A percentile compares a stretch with the other conserved stretches of the same genome.
phyloP scores from a whole-genome alignment of 768 basidiomycete genomes.

The Rhodotorula babjevae region DNA sequence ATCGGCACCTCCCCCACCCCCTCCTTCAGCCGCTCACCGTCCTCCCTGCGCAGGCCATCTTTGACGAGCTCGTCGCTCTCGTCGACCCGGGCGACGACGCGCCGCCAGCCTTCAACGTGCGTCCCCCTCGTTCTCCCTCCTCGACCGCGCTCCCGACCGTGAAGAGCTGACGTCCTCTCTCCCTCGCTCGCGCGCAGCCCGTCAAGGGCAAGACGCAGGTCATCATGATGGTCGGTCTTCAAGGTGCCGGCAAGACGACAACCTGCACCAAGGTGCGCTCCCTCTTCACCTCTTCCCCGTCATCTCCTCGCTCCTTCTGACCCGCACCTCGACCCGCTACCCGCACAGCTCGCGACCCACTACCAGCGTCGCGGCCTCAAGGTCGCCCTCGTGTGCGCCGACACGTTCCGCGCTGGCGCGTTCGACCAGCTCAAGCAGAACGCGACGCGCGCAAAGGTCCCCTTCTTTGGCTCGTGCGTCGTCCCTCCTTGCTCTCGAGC shows the following conservation, averaged over 20 bases:
- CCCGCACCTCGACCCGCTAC: not conserved
- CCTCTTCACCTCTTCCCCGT: not conserved
- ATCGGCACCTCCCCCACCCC: not conserved
- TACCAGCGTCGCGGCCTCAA: constrained; percentile 96
- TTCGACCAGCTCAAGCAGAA: constrained; percentile 99
- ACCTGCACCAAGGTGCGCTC: constrained; percentile 77
- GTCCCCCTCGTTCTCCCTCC: constrained; percentile 44
- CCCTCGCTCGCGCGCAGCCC: constrained; percentile 56
- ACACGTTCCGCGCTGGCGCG: constrained; percentile 98
- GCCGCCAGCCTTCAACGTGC: constrained; percentile 29
- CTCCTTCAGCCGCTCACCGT: not conserved
- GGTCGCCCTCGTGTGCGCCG: constrained; percentile 94
- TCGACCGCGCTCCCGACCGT: not conserved
- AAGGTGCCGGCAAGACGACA: constrained; percentile 77
- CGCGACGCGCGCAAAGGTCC: constrained; percentile 95
- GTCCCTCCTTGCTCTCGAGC: not conserved
- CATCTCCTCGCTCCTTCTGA: not conserved
- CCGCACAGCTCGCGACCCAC: constrained; percentile 71
- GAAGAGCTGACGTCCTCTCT: not conserved
- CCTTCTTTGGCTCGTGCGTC: constrained; percentile 79
- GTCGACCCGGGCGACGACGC: constrained; percentile 95
- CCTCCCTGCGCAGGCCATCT: constrained; percentile 64
- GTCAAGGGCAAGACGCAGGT: constrained; percentile 90
- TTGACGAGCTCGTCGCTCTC: constrained; percentile 88
- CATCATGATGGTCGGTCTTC: constrained; percentile 61